phyloP scores from a whole-genome alignment of 2,329 filamentous ascomycete genomes.

The Rhexocercosporidium sp. region DNA sequence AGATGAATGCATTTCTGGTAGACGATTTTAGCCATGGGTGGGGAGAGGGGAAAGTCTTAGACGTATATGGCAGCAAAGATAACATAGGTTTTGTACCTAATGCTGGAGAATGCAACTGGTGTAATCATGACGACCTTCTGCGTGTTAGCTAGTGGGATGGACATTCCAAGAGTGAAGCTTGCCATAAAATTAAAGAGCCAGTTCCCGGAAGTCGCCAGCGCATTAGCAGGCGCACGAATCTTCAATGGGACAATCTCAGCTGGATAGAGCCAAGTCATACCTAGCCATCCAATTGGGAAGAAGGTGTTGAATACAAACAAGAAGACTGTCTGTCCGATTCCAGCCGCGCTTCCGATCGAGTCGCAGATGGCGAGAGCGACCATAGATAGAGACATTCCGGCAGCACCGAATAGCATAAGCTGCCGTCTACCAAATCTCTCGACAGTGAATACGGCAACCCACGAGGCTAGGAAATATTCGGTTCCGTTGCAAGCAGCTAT shows the following conservation, averaged over 20 bases:
- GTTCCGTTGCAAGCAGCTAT: slow-evolving; percentile 59
- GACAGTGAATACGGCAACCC: slow-evolving; percentile 48
- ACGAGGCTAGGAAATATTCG: slow-evolving; percentile 48
- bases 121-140: slow-evolving; percentile 44
- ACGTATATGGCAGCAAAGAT: slow-evolving; percentile 57
- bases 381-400: slow-evolving; percentile 70
- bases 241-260: slow-evolving; percentile 60
- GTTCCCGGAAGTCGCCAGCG: slow-evolving; percentile 50
- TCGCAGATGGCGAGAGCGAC: slow-evolving; percentile 54
- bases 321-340: slow-evolving; percentile 39
- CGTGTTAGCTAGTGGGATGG: background rate
- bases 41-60: slow-evolving; percentile 39
- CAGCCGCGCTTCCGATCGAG: slow-evolving; percentile 37
- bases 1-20: slow-evolving; percentile 54
- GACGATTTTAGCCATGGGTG: slow-evolving; percentile 56
- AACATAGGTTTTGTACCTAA: slow-evolving; percentile 66
- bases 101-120: slow-evolving; percentile 51
- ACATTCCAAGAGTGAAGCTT: background rate
- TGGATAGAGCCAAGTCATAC: slow-evolving; percentile 62
- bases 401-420: slow-evolving; percentile 73
- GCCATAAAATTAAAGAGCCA: slow-evolving; percentile 63
- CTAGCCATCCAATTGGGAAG: slow-evolving; percentile 57
- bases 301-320: slow-evolving; percentile 59
- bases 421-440: slow-evolving; percentile 68
- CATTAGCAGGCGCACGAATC: slow-evolving; percentile 62